These are phyloP conservation scores for Spathaspora gorwiae DNA, from an alignment of 805 yeast genomes.

Conservation along the genomic window DNA sequence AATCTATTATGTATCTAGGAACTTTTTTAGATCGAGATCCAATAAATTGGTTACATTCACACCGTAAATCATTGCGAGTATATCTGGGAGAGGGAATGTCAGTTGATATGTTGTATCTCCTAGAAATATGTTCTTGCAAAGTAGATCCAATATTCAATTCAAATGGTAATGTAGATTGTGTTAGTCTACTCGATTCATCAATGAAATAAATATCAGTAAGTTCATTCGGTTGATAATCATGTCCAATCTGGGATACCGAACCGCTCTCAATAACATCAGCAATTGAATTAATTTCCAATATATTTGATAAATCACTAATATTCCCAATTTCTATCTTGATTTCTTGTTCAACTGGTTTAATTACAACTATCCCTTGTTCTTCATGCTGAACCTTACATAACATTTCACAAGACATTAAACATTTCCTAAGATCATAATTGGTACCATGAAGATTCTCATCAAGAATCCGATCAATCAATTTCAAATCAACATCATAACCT, in stretches of 20 bases:
- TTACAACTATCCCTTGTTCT: neutral
- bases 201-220: conserved; percentile 29
- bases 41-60: conserved; percentile 16
- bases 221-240: conserved; percentile 28
- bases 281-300: conserved; percentile 22
- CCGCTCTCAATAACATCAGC: conserved; percentile 25
- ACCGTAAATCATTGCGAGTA: conserved; percentile 10
- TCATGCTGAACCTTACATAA: conserved; percentile 18
- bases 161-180: conserved; percentile 28
- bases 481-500: conserved; percentile 28
- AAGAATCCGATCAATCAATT: conserved; percentile 24
- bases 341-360: neutral
- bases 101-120: neutral
- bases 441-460: conserved; percentile 12
- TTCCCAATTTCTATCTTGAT: neutral
- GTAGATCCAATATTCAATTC: conserved; percentile 33
- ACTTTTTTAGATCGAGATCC: conserved; percentile 32
- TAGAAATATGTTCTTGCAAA: conserved; percentile 4
- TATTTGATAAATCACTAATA: conserved; percentile 3
- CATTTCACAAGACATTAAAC: conserved; percentile 43
- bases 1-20: conserved; percentile 26
- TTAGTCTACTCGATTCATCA: conserved; percentile 25
- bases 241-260: conserved; percentile 22
- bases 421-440: conserved; percentile 43
- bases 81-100: conserved; percentile 1